Percentiles rank a stretch among this genome's conserved stretches.
phyloP scores from a whole-genome alignment of 2,329 filamentous ascomycete species.

The Penicillium sclerotigenum region DNA sequence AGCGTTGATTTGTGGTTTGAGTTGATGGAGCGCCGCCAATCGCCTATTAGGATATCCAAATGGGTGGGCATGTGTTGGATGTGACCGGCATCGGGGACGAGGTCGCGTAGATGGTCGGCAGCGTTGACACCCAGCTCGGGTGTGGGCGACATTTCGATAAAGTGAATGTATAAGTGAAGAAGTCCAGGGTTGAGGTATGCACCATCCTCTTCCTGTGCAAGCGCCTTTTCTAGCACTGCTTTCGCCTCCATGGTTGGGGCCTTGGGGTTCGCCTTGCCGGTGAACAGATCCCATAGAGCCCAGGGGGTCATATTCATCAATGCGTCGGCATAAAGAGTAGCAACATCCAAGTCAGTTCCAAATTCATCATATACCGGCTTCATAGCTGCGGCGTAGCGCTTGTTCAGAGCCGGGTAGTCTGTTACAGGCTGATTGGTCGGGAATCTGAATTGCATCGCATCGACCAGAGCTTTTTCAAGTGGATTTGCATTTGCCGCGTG shows the following conservation, averaged over 20 bases:
- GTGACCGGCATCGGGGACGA: constrained; percentile 66
- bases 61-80: constrained; percentile 72
- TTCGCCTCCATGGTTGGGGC: constrained; percentile 59
- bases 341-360: constrained; percentile 57
- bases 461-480: constrained; percentile 60
- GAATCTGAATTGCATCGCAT: constrained; percentile 60
- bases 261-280: constrained; percentile 52
- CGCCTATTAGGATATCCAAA: constrained; percentile 66
- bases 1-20: constrained; percentile 63
- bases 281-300: constrained; percentile 60
- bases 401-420: constrained; percentile 54
- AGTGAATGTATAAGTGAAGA: constrained; percentile 70
- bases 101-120: constrained; percentile 62
- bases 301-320: constrained; percentile 65
- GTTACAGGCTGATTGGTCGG: constrained; percentile 49
- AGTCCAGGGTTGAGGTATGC: constrained; percentile 62
- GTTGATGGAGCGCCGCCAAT: constrained; percentile 62
- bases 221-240: constrained; percentile 54
- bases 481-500: constrained; percentile 39
- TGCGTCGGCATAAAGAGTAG: constrained; percentile 60
- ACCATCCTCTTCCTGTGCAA: constrained; percentile 49
- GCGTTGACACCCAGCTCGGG: constrained; percentile 61
- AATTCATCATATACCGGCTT: constrained; percentile 51
- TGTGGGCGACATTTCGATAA: constrained; percentile 69
- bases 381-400: constrained; percentile 61